Conservation (phyloP, 2,329 filamentous ascomycete genomes). For the Arthrobotrys pseudoclavata region DNA sequence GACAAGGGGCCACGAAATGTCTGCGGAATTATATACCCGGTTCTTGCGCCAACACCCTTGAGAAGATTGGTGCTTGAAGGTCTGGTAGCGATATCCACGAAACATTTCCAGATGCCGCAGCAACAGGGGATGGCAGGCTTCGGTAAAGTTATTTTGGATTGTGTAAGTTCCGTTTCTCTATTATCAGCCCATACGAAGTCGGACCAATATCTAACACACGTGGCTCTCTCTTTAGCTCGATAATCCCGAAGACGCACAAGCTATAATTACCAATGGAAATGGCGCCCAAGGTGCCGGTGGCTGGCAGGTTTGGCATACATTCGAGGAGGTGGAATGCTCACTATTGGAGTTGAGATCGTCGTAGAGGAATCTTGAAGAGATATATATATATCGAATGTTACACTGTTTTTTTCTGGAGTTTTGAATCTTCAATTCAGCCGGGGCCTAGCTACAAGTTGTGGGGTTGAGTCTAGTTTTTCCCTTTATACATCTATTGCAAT, state of each 20-base stretch:
- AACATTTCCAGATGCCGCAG: slow-evolving; percentile 59
- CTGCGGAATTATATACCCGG: slow-evolving; percentile 43
- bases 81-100: slow-evolving; percentile 40
- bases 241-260: slow-evolving; percentile 36
- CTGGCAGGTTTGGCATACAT: slow-evolving; percentile 57
- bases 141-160: slow-evolving; percentile 50
- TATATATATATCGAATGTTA: slow-evolving; percentile 9
- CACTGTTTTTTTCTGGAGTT: slow-evolving; percentile 9
- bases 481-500: background rate
- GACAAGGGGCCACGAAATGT: slow-evolving; percentile 15
- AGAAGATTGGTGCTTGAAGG: slow-evolving; percentile 37
- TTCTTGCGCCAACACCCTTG: slow-evolving; percentile 34
- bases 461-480: slow-evolving; percentile 10
- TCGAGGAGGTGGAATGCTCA: slow-evolving; percentile 57
- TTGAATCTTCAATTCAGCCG: background rate
- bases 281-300: slow-evolving; percentile 26
- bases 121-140: slow-evolving; percentile 37
- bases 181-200: background rate
- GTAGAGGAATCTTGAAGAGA: slow-evolving; percentile 15
- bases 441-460: background rate
- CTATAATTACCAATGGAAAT: slow-evolving; percentile 23
- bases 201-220: background rate
- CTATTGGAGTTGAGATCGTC: slow-evolving; percentile 44
- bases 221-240: slow-evolving; percentile 21
- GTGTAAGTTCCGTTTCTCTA: slow-evolving; percentile 38